Evolutionary conservation across 257 asterid genomes (phyloP).

Genomic region (Dorcoceras hygrometricum): DNA sequence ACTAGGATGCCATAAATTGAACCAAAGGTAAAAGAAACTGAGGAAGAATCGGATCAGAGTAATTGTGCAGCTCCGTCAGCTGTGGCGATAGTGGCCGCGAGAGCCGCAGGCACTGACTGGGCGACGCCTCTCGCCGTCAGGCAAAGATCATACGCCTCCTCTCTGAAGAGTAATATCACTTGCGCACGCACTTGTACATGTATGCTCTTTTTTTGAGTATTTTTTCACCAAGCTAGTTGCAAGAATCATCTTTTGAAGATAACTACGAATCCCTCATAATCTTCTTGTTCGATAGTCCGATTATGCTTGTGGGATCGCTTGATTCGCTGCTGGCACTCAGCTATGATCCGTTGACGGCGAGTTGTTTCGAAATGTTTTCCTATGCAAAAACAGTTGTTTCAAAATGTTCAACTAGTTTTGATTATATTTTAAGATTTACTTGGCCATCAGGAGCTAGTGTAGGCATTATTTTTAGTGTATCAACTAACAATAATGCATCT

Average conservation of each 20-base stretch:
- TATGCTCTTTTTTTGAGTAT: neutral
- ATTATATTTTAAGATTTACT: conserved; percentile 54
- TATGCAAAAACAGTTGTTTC: too few relatives aligned
- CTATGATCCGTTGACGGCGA: conserved; percentile 74
- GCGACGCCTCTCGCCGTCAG: conserved; percentile 77
- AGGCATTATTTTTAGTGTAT: too few relatives aligned
- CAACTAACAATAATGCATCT: neutral
- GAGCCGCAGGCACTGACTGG: too few relatives aligned
- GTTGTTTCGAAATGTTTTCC: conserved; percentile 12
- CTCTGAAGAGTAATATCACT: conserved; percentile 27
- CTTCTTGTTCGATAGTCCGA: conserved; percentile 72
- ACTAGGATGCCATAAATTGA: too few relatives aligned
- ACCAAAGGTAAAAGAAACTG: too few relatives aligned
- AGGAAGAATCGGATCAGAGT: too few relatives aligned
- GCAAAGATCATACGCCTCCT: conserved; percentile 49
- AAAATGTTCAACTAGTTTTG: neutral
- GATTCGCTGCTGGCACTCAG: conserved; percentile 75
- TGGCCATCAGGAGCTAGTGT: conserved; percentile 5
- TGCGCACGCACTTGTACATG: conserved; percentile 4
- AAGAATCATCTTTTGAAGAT: too few relatives aligned
- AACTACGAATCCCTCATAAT: too few relatives aligned
- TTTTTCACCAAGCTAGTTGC: too few relatives aligned
- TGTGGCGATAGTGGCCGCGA: too few relatives aligned
- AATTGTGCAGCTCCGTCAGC: too few relatives aligned
- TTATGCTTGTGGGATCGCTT: conserved; percentile 84